Conservation (phyloP, 73 alveolate genomes). For the Durusdinium trenchii region DNA sequence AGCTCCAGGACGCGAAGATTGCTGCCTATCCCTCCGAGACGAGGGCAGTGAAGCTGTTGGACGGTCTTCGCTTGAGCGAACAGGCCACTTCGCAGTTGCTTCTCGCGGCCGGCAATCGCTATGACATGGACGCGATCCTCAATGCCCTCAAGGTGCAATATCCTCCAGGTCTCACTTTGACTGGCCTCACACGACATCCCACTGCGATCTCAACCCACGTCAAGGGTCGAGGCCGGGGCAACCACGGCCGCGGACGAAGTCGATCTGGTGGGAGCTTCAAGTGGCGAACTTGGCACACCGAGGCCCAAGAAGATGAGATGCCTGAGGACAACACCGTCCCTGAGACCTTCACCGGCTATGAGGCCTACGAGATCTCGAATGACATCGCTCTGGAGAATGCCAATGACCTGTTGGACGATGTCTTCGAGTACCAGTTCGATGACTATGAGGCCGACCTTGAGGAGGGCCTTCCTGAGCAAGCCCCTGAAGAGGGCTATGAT, state of each 20-base stretch:
- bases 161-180: background rate
- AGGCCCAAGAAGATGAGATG: background rate
- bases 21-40: background rate
- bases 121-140: background rate
- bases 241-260: background rate
- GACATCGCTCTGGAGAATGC: no score
- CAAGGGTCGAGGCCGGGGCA: no score
- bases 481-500: no score
- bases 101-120: background rate
- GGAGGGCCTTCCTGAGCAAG: no score
- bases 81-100: background rate
- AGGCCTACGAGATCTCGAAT: no score
- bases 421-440: no score
- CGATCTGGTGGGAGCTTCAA: background rate
- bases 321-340: background rate
- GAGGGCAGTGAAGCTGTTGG: background rate
- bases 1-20: background rate
- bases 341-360: no score
- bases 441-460: no score
- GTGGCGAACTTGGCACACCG: background rate
- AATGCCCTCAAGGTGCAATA: background rate
- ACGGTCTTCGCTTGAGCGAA: background rate
- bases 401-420: no score
- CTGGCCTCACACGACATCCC: background rate
- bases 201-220: background rate